These are phyloP conservation scores for Favolaschia claudopus DNA, from an alignment of 768 basidiomycete genomes.

Conservation along the genomic window DNA sequence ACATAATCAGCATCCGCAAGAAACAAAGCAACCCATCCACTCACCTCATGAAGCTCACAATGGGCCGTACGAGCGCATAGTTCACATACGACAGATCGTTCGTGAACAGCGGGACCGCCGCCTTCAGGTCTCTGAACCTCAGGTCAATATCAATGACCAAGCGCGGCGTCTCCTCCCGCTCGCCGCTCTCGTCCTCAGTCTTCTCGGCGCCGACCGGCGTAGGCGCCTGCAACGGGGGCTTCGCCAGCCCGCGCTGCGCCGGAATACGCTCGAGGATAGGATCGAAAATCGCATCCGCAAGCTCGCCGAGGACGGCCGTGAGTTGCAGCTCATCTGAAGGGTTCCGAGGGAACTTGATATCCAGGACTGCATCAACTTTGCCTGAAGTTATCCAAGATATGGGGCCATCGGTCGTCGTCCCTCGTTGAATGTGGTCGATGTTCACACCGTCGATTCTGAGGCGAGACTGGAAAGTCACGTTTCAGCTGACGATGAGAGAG, in stretches of 20 bases:
- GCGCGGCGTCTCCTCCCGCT: conserved; percentile 49
- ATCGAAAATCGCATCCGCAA: conserved; percentile 84
- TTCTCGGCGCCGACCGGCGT: conserved; percentile 46
- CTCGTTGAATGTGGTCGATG: conserved; percentile 92
- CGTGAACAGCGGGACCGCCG: conserved; percentile 92
- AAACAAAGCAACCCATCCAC: conserved; percentile 34
- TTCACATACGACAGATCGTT: conserved; percentile 90
- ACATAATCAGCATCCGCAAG: conserved; percentile 15
- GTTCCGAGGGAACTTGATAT: conserved; percentile 95
- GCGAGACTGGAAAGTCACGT: conserved; percentile 67
- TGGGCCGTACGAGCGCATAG: conserved; percentile 91
- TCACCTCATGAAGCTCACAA: conserved; percentile 98
- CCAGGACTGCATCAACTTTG: conserved; percentile 94
- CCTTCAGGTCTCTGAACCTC: conserved; percentile 94
- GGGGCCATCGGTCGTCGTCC: conserved; percentile 83
- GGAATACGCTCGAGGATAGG: conserved; percentile 68
- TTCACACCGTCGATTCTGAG: conserved; percentile 97
- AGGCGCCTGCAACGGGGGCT: conserved; percentile 84
- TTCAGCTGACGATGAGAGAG: not conserved
- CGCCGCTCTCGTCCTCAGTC: conserved; percentile 34
- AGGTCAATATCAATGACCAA: conserved; percentile 92
- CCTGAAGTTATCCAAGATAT: conserved; percentile 98
- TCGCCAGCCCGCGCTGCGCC: conserved; percentile 85
- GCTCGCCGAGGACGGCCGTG: conserved; percentile 86
- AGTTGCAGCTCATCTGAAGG: conserved; percentile 72